Evolutionary conservation across 2,329 filamentous ascomycete genomes (phyloP).

Genomic region (Lecanoromycetidae sp.): DNA sequence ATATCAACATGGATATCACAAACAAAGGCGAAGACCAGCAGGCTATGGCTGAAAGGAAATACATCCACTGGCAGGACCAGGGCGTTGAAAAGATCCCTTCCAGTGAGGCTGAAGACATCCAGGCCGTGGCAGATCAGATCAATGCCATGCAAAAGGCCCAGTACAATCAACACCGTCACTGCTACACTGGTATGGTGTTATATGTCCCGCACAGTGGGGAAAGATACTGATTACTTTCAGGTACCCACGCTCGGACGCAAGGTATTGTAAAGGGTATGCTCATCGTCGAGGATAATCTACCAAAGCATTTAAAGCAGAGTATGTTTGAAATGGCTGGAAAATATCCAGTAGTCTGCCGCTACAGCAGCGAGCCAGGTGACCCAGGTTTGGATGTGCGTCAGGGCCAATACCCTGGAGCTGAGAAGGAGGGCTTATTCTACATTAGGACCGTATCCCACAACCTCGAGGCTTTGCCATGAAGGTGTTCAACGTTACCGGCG

Average conservation of each 20-base stretch:
- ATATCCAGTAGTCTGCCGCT: conserved; percentile 28
- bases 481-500: conserved; percentile 36
- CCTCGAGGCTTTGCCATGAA: conserved; percentile 40
- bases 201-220: too few relatives aligned
- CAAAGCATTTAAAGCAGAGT: conserved; percentile 33
- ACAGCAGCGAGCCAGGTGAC: conserved; percentile 30
- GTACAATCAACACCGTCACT: conserved; percentile 32
- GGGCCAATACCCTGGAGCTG: neutral
- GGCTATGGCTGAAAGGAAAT: conserved; percentile 22
- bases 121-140: conserved; percentile 35
- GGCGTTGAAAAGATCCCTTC: conserved; percentile 31
- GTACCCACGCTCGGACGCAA: conserved; percentile 38
- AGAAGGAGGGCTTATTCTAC: neutral
- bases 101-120: conserved; percentile 33
- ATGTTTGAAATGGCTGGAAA: conserved; percentile 26
- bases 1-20: conserved; percentile 10
- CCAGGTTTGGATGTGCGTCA: conserved; percentile 27
- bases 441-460: conserved; percentile 30
- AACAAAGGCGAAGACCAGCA: conserved; percentile 14
- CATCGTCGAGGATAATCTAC: conserved; percentile 31
- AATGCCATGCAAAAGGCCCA: conserved; percentile 35
- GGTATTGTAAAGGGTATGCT: conserved; percentile 38
- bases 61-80: conserved; percentile 31
- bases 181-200: conserved; percentile 23
- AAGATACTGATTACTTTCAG: conserved; percentile 16